A percentile compares a stretch with the other conserved stretches of the same genome.
Evolutionary conservation across 768 basidiomycete species (phyloP).

Genomic region (Suillus hirtellus): DNA sequence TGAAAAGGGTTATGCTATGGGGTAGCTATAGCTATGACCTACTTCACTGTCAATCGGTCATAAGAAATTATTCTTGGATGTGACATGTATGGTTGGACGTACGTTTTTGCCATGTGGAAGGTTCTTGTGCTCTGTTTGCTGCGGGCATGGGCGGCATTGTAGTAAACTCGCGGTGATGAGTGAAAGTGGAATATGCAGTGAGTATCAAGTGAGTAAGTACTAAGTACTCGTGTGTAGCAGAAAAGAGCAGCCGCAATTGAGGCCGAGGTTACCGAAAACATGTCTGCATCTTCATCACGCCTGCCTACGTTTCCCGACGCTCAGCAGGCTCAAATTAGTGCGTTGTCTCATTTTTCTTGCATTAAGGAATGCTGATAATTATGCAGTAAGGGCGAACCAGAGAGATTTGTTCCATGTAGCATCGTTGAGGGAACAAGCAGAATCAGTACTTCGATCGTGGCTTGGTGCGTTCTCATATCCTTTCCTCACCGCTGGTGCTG

Average conservation of each 20-base stretch:
- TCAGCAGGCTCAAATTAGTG: slow-evolving; percentile 87
- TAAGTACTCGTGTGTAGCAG: background rate
- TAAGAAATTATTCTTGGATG: background rate
- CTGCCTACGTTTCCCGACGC: slow-evolving; percentile 65
- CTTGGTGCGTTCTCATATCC: slow-evolving; percentile 51
- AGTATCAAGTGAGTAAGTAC: background rate
- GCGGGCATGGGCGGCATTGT: slow-evolving; percentile 23
- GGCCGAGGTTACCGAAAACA: background rate
- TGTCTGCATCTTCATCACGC: slow-evolving; percentile 14
- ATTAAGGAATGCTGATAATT: slow-evolving; percentile 16
- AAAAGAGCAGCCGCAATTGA: slow-evolving; percentile 6
- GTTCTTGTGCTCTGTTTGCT: slow-evolving; percentile 45
- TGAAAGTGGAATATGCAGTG: background rate
- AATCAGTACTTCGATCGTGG: slow-evolving; percentile 74
- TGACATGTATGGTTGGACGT: slow-evolving; percentile 24
- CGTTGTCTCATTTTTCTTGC: slow-evolving; percentile 29
- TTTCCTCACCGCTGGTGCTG: slow-evolving; percentile 8
- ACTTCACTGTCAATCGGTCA: slow-evolving; percentile 57
- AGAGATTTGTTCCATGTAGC: slow-evolving; percentile 78
- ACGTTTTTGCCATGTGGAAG: slow-evolving; percentile 80
- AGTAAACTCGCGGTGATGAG: background rate
- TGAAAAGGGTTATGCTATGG: slow-evolving; percentile 12
- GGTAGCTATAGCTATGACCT: slow-evolving; percentile 23
- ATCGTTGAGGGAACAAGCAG: slow-evolving; percentile 72
- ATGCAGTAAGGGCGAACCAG: slow-evolving; percentile 79